These are phyloP conservation scores for Coniella lustricola DNA, from an alignment of 2,329 filamentous ascomycete species.

Conservation along the genomic window DNA sequence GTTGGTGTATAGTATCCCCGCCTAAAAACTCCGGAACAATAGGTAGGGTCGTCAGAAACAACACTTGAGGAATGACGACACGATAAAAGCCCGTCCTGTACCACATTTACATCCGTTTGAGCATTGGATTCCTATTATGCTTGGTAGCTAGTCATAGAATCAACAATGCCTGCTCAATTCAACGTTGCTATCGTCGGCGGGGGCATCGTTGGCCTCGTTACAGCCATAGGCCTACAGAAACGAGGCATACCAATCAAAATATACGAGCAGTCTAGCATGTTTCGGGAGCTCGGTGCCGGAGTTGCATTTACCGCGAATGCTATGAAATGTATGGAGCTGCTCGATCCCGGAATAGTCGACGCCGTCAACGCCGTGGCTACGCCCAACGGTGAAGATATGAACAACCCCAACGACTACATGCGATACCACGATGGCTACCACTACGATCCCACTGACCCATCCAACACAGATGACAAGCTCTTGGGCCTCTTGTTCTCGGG, in stretches of 20 bases:
- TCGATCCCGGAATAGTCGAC: slow-evolving; percentile 35
- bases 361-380: slow-evolving; percentile 28
- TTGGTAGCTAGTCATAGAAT: too few species aligned
- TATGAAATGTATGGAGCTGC: slow-evolving; percentile 47
- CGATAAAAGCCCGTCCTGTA: too few species aligned
- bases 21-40: too few species aligned
- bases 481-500: not conserved
- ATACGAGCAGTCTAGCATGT: slow-evolving; percentile 8
- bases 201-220: slow-evolving; percentile 22
- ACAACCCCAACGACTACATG: not conserved
- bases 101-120: too few species aligned
- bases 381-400: not conserved
- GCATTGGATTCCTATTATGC: too few species aligned
- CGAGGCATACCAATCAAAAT: slow-evolving; percentile 18
- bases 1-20: too few species aligned
- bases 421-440: slow-evolving; percentile 1
- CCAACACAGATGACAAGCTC: not conserved
- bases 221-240: slow-evolving; percentile 28
- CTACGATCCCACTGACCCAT: not conserved
- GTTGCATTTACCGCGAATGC: slow-evolving; percentile 28
- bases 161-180: not conserved
- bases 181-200: slow-evolving; percentile 7
- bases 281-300: slow-evolving; percentile 15
- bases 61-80: too few species aligned
- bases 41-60: too few species aligned